Base-by-base conservation (phyloP, 495 filamentous ascomycete genomes). In the Hypoxylon crocopeplum region DNA sequence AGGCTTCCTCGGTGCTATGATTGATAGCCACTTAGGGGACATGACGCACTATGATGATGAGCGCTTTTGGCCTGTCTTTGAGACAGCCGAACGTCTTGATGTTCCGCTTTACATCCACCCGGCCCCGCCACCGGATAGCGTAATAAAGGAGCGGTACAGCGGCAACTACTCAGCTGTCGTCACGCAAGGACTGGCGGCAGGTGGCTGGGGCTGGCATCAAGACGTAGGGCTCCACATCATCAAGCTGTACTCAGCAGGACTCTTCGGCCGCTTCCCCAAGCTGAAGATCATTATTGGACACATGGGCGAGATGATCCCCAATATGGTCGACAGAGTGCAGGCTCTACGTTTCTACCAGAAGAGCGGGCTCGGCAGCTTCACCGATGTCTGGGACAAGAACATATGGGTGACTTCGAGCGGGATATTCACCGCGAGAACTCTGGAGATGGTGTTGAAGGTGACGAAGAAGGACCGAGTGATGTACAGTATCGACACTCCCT, bases 211-310 rank as follows among this genome's bases (percentile, higher is more conserved):
- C 12, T 79, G 76, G 75, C 76, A 79, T 34, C 51, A 71, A 2
- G 79, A 85, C 1, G 75, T 75, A 0, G 85, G 72, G 0, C 50
- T 82, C 21, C 70, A 71, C 47, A 47, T 74, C 7, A 46, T 74
- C n/a, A 57, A 68, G 16, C 64, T 75, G 10, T 73, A 62, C 44
- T 62, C 66, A 0, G 67, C 66, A 1, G 74, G 71, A 15, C 20
- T 74, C 7, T 88, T 85, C 55, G 79, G 83, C 62, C 68, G 73
- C 2, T 78, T 73, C 45, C 81, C 86, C 0, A 75, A 75, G 19
- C 68, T 88, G 27, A 84, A 88, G 62, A 72, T 88, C 22, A 79
- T 88, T 46, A 68, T 88, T n/a, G 85, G 86, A 2, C 86, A 89
- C 65, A 74, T 87, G 62, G 86, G 86, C 6, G 85, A 89, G 69